Base-by-base conservation (phyloP, 495 filamentous ascomycete species). In the Neurospora sp. region DNA sequence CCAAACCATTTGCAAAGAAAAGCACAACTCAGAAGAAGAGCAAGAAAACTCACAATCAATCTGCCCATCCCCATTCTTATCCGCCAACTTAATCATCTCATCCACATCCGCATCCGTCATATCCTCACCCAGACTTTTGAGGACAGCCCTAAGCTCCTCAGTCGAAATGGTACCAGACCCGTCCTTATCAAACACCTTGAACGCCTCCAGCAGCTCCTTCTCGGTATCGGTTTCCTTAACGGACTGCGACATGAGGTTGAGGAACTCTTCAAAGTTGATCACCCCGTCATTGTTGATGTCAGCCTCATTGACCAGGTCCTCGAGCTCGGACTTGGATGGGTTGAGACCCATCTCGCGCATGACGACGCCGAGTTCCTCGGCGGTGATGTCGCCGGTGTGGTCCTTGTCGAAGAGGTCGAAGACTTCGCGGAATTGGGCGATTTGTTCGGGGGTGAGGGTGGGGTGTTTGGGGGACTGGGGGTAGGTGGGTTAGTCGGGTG, bases 361-460 rank as follows among this genome's bases (percentile, higher is more conserved):
- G 72, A 85, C 81, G 18, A 76, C 71, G 75, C 82, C 81, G 14
- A 85, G 82, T 71, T 85, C 83, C 7, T 75, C 76, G 66, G 82
- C 81, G 4, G 82, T 83, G 75, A 85, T 85, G 42, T 84, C 80
- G 69, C 83, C 83, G 80, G 95, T 93, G 80, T 92, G 92, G 88
- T 97, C 94, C 84, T 97, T 97, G 88, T 97, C 94, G 82, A 96
- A 96, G 20, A 96, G 89, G 81, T 93, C 94, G 84, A 96, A 96
- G 39, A 93, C 93, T 83, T 96, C 92, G 88, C 93, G 95, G 85
- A 94, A 96, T 84, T 96, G 93, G 78, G 93, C 94, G 74, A 96
- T 91, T 86, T 96, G 92, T 27, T 74, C 73, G 31, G 69, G 39
- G 69, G 18, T 70, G 46, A 73, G 66, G 39, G 72, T 41, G 16